Conservation (phyloP, 1,139 yeast genomes). For the Blastobotrys capitulatus region DNA sequence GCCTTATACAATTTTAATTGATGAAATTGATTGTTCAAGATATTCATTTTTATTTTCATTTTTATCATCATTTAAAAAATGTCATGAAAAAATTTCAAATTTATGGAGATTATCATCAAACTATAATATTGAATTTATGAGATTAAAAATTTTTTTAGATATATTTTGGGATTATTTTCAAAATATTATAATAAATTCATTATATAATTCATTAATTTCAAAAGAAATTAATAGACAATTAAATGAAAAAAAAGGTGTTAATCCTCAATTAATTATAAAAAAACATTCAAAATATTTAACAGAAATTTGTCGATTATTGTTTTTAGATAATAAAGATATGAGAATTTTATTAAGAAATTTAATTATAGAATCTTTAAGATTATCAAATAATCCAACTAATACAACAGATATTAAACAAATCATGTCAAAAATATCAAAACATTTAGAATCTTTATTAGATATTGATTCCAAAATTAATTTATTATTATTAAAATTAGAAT, state of each 20-base stretch:
- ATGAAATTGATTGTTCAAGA: slow-evolving; percentile 14
- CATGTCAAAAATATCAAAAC: slow-evolving; percentile 4
- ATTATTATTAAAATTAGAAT: slow-evolving; percentile 12
- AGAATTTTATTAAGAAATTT: slow-evolving; percentile 14
- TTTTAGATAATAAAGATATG: slow-evolving; percentile 15
- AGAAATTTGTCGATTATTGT: slow-evolving; percentile 14
- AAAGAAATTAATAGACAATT: slow-evolving; percentile 2
- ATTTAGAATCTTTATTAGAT: slow-evolving; percentile 6
- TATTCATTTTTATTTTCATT: slow-evolving; percentile 22
- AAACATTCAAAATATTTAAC: slow-evolving; percentile 15
- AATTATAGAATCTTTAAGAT: slow-evolving; percentile 12
- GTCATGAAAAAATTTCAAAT: slow-evolving; percentile 13
- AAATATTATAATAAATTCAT: slow-evolving; percentile 17
- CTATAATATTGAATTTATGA: slow-evolving; percentile 9
- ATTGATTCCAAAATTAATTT: slow-evolving; percentile 11
- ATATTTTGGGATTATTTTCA: slow-evolving; percentile 26
- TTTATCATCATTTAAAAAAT: slow-evolving; percentile 17
- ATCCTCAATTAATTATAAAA: slow-evolving; percentile 18
- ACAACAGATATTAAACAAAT: background rate
- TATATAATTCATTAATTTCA: slow-evolving; percentile 10
- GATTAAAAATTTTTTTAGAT: slow-evolving; percentile 21
- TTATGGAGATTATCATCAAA: slow-evolving; percentile 14
- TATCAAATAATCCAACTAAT: background rate
- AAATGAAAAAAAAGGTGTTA: slow-evolving; percentile 11
- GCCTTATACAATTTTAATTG: slow-evolving; percentile 21